Conservation (phyloP, 2,329 filamentous ascomycete species). For the Cercospora berteroae region DNA sequence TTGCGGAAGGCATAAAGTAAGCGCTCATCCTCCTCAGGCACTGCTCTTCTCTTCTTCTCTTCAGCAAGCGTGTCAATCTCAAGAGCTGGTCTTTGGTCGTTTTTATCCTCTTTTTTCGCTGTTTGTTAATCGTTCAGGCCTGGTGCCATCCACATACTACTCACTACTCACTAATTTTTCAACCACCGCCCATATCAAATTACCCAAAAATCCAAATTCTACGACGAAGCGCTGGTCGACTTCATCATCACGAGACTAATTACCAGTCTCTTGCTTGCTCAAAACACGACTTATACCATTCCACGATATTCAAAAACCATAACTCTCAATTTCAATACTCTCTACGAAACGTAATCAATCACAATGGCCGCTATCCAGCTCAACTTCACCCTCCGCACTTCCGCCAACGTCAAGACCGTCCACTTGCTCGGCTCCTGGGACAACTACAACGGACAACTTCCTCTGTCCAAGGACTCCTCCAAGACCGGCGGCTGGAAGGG, state of each 20-base stretch:
- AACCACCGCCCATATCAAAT: constrained; percentile 26
- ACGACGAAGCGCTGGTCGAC: constrained; percentile 37
- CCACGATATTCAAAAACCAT: constrained; percentile 23
- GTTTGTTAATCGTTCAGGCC: constrained; percentile 45
- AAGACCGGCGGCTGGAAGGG: constrained; percentile 93
- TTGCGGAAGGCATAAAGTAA: constrained; percentile 12
- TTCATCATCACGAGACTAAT: constrained; percentile 39
- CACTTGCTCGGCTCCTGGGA: constrained; percentile 98
- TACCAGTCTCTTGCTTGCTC: constrained; percentile 51
- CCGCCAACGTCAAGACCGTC: constrained; percentile 93
- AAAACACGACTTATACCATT: constrained; percentile 33
- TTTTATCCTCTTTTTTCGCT: constrained; percentile 42
- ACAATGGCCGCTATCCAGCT: constrained; percentile 86
- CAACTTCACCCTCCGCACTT: constrained; percentile 93
- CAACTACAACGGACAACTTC: constrained; percentile 91
- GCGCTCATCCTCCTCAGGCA: constrained; percentile 24
- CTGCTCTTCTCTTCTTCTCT: constrained; percentile 39
- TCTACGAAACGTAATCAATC: constrained; percentile 16
- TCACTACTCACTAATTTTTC: constrained; percentile 31
- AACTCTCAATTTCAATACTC: constrained; percentile 14
- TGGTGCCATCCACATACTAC: constrained; percentile 41
- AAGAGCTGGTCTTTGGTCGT: constrained; percentile 51
- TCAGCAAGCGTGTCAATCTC: constrained; percentile 53
- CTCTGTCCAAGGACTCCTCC: constrained; percentile 78
- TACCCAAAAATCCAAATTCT: constrained; percentile 31